Percentiles rank a stretch among this genome's conserved stretches.
phyloP scores from a whole-genome alignment of 768 basidiomycete species.

The Termitomyces sp. region DNA sequence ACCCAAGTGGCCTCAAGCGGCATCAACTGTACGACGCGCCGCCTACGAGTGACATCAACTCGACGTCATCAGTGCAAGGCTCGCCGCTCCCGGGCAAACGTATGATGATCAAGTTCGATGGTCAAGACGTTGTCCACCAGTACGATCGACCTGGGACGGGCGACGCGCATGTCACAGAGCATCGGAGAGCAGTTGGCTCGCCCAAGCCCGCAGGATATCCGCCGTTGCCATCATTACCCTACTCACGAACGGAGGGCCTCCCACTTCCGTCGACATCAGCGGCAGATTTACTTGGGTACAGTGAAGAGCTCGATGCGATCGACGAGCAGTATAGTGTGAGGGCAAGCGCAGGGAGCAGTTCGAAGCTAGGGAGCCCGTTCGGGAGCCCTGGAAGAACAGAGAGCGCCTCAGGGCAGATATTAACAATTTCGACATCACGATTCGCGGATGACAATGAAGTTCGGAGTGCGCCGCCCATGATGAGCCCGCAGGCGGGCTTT shows the following conservation, averaged over 20 bases:
- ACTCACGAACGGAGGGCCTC: conserved; percentile 10
- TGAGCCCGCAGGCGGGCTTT: conserved; percentile 29
- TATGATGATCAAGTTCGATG: conserved; percentile 75
- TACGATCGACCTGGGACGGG: conserved; percentile 60
- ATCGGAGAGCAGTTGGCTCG: conserved; percentile 37
- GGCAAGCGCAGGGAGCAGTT: conserved; percentile 13
- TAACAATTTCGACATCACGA: conserved; percentile 27
- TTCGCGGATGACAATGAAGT: conserved; percentile 29
- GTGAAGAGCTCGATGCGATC: conserved; percentile 12
- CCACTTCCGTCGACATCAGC: conserved; percentile 13
- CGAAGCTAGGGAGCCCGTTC: conserved; percentile 9
- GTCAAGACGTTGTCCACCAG: conserved; percentile 69
- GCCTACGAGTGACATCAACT: conserved; percentile 42
- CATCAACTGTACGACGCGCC: conserved; percentile 91
- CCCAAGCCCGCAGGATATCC: conserved; percentile 26
- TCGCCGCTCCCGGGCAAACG: conserved; percentile 35
- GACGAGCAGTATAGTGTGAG: conserved; percentile 10
- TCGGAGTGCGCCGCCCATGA: conserved; percentile 44
- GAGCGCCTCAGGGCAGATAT: conserved; percentile 21
- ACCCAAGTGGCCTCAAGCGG: conserved; percentile 50
- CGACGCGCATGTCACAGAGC: conserved; percentile 39
- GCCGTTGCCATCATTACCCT: conserved; percentile 30
- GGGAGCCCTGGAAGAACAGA: neutral
- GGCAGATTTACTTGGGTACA: conserved; percentile 25
- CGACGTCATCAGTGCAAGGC: conserved; percentile 31